phyloP scores from a whole-genome alignment of 2,329 filamentous ascomycete species.

The Claviceps sp. region DNA sequence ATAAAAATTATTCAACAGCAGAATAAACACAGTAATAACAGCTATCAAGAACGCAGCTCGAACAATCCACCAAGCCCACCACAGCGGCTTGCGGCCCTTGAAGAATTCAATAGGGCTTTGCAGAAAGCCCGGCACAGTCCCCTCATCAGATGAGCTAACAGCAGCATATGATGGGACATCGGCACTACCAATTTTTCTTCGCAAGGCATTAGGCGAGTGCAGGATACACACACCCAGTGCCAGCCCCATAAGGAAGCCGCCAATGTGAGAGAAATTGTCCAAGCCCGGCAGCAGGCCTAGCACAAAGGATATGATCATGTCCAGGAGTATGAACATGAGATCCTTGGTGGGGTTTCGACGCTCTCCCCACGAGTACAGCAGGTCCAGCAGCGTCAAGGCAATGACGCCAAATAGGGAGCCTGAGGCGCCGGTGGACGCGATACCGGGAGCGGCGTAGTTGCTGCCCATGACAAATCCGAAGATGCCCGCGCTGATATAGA shows the following conservation, averaged over 20 bases:
- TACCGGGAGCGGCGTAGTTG: slow-evolving; percentile 74
- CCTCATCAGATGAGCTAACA: slow-evolving; percentile 39
- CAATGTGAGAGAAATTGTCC: slow-evolving; percentile 96
- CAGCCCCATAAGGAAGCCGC: slow-evolving; percentile 86
- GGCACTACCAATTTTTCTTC: slow-evolving; percentile 53
- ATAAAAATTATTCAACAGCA: slow-evolving; percentile 88
- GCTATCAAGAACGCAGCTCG: slow-evolving; percentile 64
- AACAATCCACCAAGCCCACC: slow-evolving; percentile 97
- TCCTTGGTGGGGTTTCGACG: slow-evolving; percentile 67
- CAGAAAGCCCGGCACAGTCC: slow-evolving; percentile 39
- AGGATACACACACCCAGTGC: slow-evolving; percentile 76
- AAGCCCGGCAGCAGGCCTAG: slow-evolving; percentile 82
- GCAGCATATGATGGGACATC: slow-evolving; percentile 55
- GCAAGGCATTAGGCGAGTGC: slow-evolving; percentile 72
- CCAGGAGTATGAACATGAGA: slow-evolving; percentile 73
- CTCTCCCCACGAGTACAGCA: slow-evolving; percentile 85
- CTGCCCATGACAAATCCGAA: slow-evolving; percentile 93
- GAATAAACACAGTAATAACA: slow-evolving; percentile 74
- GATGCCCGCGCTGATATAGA: slow-evolving; percentile 84
- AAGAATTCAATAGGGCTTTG: slow-evolving; percentile 67
- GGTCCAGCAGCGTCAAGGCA: slow-evolving; percentile 73
- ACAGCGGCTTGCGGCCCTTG: slow-evolving; percentile 79
- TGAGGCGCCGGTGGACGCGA: slow-evolving; percentile 79
- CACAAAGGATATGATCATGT: slow-evolving; percentile 81
- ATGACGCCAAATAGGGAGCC: slow-evolving; percentile 86